Evolutionary conservation across 148 eudicot genomes (phyloP).

Genomic region (Suaeda aralocaspica): DNA sequence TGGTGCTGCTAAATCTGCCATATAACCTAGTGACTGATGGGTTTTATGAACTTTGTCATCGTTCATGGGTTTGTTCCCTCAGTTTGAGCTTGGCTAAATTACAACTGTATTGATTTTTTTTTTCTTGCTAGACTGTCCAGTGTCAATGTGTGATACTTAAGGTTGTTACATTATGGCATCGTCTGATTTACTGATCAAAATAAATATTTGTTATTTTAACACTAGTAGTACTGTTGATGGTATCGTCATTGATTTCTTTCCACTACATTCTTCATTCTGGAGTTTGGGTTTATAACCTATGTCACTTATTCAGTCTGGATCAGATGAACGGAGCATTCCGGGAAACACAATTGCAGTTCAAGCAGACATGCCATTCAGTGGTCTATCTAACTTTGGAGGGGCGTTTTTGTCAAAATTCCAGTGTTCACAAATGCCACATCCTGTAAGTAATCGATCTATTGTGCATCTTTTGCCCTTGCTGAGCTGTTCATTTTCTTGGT

Average conservation of each 20-base stretch:
- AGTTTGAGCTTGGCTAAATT: too few species aligned
- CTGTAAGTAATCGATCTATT: slow-evolving; percentile 42
- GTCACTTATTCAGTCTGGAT: slow-evolving; percentile 52
- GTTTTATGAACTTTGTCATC: too few species aligned
- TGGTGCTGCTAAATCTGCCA: too few species aligned
- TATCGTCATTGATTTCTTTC: neutral
- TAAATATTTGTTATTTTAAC: too few species aligned
- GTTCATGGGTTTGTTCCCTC: too few species aligned
- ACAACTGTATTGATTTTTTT: too few species aligned
- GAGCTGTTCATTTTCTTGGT: neutral
- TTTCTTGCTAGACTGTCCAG: too few species aligned
- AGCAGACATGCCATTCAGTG: slow-evolving; percentile 80
- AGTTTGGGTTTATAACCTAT: neutral
- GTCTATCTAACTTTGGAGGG: slow-evolving; percentile 73
- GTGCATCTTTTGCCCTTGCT: neutral
- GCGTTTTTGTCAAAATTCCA: slow-evolving; percentile 87
- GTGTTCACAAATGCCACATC: slow-evolving; percentile 93
- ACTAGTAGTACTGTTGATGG: too few species aligned
- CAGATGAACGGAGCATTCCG: slow-evolving; percentile 91
- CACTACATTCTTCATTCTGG: neutral
- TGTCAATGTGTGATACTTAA: too few species aligned
- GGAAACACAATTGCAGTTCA: slow-evolving; percentile 90
- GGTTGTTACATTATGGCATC: too few species aligned
- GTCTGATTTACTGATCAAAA: too few species aligned
- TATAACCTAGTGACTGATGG: too few species aligned